phyloP scores from a whole-genome alignment of 805 yeast species.

The Hanseniaspora lachancei region DNA sequence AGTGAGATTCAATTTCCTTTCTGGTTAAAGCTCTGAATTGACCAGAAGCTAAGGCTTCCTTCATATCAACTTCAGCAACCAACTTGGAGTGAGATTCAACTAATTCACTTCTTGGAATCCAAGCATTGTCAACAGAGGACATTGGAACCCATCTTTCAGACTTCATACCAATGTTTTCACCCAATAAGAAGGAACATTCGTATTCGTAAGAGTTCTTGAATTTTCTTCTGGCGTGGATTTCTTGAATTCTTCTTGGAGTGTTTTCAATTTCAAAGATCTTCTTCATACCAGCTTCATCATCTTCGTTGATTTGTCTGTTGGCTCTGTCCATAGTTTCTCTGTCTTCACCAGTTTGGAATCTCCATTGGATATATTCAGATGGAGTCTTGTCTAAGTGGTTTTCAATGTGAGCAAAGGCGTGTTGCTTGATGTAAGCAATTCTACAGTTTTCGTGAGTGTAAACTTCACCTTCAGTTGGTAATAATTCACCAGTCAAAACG shows the following conservation, averaged over 20 bases:
- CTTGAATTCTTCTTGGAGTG: conserved; percentile 92
- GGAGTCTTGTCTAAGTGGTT: conserved; percentile 98
- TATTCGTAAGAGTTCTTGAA: conserved; percentile 99
- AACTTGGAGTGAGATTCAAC: conserved; percentile 94
- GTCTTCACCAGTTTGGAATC: conserved; percentile 99
- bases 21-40: conserved; percentile 99
- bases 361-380: conserved; percentile 99
- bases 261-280: conserved; percentile 98
- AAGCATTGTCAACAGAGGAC: conserved; percentile 99
- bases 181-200: conserved; percentile 93
- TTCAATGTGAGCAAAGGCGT: conserved; percentile 99
- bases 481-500: conserved; percentile 97
- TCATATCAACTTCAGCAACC: conserved; percentile 99
- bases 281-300: conserved; percentile 97
- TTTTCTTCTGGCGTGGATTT: conserved; percentile 93
- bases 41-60: conserved; percentile 99
- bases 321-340: conserved; percentile 99
- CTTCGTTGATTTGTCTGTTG: conserved; percentile 93
- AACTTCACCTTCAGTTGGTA: conserved; percentile 97
- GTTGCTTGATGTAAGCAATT: conserved; percentile 99
- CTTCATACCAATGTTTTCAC: conserved; percentile 98
- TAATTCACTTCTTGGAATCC: conserved; percentile 99
- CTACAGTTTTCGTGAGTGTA: conserved; percentile 99
- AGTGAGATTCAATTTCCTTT: conserved; percentile 98
- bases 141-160: conserved; percentile 98